A percentile compares a stretch with the other conserved stretches of the same genome.
Evolutionary conservation across 257 asterid species (phyloP).

Genomic region (Nicotiana attenuata): DNA sequence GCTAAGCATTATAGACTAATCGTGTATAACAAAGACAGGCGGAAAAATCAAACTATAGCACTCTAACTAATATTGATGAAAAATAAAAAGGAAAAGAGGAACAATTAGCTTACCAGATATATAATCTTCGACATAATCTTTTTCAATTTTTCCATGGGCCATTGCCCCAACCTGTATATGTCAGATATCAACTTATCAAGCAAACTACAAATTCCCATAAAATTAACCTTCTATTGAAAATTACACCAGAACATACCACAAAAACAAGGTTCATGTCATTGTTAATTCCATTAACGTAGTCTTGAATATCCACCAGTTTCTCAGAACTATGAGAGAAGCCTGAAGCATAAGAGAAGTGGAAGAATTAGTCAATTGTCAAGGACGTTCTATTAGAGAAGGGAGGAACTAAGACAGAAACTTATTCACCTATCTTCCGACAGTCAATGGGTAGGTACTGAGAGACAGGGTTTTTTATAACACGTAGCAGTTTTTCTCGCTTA

Average conservation of each 20-base stretch:
- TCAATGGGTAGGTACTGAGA: constrained; percentile 66
- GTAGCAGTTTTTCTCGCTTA: constrained; percentile 67
- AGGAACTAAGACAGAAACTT: background rate
- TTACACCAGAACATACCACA: constrained; percentile 48
- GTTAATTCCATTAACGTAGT: constrained; percentile 49
- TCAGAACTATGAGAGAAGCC: constrained; percentile 93
- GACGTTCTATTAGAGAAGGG: background rate
- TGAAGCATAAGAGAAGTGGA: constrained; percentile 12
- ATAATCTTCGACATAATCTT: constrained; percentile 61
- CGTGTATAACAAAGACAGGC: background rate
- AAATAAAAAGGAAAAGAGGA: background rate
- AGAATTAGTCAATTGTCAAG: background rate
- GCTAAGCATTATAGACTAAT: background rate
- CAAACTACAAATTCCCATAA: background rate
- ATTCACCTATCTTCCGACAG: constrained; percentile 68
- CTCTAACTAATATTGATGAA: background rate
- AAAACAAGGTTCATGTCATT: constrained; percentile 61
- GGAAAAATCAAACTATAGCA: background rate
- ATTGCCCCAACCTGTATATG: constrained; percentile 73
- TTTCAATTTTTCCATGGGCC: constrained; percentile 83
- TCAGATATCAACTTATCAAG: background rate
- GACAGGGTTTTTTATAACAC: constrained; percentile 68
- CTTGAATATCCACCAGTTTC: constrained; percentile 59
- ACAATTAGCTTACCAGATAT: constrained; percentile 49
- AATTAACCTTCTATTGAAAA: background rate